Evolutionary conservation across 768 basidiomycete genomes (phyloP).

Genomic region (Suillus hirtellus): DNA sequence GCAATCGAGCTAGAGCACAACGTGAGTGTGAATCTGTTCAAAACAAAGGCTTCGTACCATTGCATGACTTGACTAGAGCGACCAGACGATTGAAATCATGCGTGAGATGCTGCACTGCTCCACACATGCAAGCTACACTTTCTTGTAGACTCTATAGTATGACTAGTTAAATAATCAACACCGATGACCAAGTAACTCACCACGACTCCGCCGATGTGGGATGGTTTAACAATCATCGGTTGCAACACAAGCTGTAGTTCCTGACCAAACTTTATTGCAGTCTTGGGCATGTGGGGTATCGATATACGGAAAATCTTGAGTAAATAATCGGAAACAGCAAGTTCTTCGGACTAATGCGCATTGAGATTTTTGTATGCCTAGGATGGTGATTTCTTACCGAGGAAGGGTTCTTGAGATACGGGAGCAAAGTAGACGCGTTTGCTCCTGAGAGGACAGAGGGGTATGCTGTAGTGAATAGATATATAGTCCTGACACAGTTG

Average conservation of each 20-base stretch:
- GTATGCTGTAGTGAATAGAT: conserved; percentile 79
- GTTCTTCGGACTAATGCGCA: conserved; percentile 68
- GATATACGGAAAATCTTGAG: conserved; percentile 85
- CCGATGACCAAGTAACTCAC: conserved; percentile 39
- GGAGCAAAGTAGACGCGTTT: conserved; percentile 83
- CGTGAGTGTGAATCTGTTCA: conserved; percentile 12
- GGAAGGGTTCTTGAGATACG: conserved; percentile 83
- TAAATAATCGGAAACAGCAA: conserved; percentile 80
- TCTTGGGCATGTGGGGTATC: conserved; percentile 88
- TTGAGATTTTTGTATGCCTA: conserved; percentile 3
- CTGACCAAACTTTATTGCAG: conserved; percentile 82
- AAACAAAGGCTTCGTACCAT: conserved; percentile 47
- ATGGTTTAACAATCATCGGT: conserved; percentile 90
- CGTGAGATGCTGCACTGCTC: conserved; percentile 80
- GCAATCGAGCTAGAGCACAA: conserved; percentile 54
- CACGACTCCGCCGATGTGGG: conserved; percentile 61
- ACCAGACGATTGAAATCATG: conserved; percentile 81
- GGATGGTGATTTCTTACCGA: conserved; percentile 46
- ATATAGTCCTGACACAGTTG: conserved; percentile 83
- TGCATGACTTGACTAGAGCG: conserved; percentile 82
- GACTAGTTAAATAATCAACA: conserved; percentile 2
- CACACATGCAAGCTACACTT: conserved; percentile 89
- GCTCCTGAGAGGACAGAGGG: conserved; percentile 81
- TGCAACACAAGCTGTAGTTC: conserved; percentile 81
- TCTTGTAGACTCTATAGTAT: conserved; percentile 77